A percentile compares a stretch with the other conserved stretches of the same genome.
These are phyloP conservation scores for Neonectria magnoliae DNA, from an alignment of 2,329 filamentous ascomycete genomes.

Conservation along the genomic window DNA sequence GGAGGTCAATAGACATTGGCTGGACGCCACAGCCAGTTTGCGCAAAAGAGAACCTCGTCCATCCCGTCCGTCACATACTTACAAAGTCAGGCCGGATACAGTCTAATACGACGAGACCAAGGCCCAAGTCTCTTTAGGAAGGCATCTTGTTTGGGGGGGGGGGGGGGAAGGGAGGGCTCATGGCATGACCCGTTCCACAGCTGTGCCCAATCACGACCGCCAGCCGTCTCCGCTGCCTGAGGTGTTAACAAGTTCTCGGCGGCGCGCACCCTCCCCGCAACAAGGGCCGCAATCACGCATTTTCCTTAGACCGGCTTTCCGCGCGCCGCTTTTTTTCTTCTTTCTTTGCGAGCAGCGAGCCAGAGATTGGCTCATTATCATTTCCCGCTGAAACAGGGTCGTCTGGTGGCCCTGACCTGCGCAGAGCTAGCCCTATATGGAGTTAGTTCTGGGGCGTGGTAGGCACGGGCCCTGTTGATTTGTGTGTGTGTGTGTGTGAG, in stretches of 20 bases:
- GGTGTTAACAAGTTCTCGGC: conserved; percentile 31
- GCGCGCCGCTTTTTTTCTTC: conserved; percentile 19
- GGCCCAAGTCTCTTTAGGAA: conserved; percentile 17
- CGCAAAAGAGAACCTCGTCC: background rate
- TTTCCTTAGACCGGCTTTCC: conserved; percentile 1
- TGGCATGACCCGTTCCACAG: conserved; percentile 31
- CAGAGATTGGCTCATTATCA: conserved; percentile 43
- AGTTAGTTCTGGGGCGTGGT: background rate
- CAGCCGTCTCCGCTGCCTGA: conserved; percentile 30
- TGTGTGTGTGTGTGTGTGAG: conserved; percentile 5
- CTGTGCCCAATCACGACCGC: conserved; percentile 28
- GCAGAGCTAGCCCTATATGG: conserved; percentile 9
- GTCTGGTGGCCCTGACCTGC: conserved; percentile 36
- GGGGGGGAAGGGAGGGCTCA: no score
- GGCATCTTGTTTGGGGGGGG: no score
- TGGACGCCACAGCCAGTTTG: background rate
- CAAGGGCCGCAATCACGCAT: background rate
- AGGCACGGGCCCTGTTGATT: conserved; percentile 3
- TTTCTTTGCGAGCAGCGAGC: conserved; percentile 20
- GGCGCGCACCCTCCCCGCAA: conserved; percentile 15
- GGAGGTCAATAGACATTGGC: no score
- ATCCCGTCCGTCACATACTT: background rate
- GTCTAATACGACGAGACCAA: background rate
- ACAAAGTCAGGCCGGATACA: no score
- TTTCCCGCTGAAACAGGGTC: conserved; percentile 45